Conservation (phyloP, 164 flowering plant genomes). For the Nymphaea colorata region DNA sequence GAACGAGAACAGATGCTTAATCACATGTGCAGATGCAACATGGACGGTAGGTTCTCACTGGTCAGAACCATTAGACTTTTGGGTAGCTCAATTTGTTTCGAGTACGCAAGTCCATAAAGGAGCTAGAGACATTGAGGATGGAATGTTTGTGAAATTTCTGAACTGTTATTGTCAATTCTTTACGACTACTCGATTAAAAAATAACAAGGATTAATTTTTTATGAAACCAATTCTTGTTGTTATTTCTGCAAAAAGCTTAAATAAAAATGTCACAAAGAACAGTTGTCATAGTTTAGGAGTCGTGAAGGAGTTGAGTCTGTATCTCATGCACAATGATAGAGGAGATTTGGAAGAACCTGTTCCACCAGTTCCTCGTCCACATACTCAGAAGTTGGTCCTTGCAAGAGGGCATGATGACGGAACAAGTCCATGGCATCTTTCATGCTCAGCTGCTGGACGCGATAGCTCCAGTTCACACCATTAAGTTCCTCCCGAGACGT, state of each 20-base stretch:
- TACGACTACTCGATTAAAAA: no score
- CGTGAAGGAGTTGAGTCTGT: no score
- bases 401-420: background rate
- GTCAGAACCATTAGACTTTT: background rate
- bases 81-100: background rate
- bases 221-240: no score
- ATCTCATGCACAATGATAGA: background rate
- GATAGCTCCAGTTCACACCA: slow-evolving; percentile 11
- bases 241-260: no score
- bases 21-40: background rate
- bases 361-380: background rate
- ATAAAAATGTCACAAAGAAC: no score
- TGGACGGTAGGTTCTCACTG: background rate
- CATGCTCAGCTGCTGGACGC: slow-evolving; percentile 42
- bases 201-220: no score
- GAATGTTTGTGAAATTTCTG: no score
- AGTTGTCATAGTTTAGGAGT: no score
- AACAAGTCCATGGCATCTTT: background rate
- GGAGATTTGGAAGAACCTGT: background rate
- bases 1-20: background rate
- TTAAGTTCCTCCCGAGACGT: slow-evolving; percentile 28
- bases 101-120: no score
- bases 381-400: background rate
- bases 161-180: no score
- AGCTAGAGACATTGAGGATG: no score